phyloP scores from a whole-genome alignment of 2,329 filamentous ascomycete genomes.

The Trichophyton benhamiae region DNA sequence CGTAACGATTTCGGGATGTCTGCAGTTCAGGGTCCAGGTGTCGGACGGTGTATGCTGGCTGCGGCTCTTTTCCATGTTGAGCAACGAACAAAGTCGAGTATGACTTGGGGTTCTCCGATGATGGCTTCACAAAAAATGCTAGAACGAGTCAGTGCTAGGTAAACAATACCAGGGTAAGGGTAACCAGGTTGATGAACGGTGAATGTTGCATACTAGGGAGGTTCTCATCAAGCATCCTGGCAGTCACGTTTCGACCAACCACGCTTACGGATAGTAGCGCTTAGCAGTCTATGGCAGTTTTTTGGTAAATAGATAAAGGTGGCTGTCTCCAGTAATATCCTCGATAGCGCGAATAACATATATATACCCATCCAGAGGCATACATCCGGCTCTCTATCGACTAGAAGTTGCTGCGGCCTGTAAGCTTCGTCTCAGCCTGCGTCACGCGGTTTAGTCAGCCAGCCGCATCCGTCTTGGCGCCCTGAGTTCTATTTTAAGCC shows the following conservation, averaged over 20 bases:
- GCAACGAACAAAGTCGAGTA: conserved; percentile 35
- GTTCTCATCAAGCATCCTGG: conserved; percentile 77
- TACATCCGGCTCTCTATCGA: not conserved
- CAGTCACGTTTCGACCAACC: too few relatives aligned
- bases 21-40: conserved; percentile 60
- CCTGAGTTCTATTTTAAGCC: not conserved
- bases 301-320: not conserved
- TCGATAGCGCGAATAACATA: not conserved
- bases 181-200: not conserved
- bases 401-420: not conserved
- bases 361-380: not conserved
- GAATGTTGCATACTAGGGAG: conserved; percentile 50
- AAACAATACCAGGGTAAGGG: not conserved
- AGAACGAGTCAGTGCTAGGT: not conserved
- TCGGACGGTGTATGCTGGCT: conserved; percentile 67
- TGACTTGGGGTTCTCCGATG: conserved; percentile 33
- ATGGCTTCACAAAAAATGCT: conserved; percentile 50
- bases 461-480: not conserved
- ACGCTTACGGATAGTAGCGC: not conserved
- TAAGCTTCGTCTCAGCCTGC: not conserved
- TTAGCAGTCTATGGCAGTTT: not conserved
- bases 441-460: not conserved
- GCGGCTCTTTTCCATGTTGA: conserved; percentile 68
- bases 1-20: conserved; percentile 69
- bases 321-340: not conserved